These are phyloP conservation scores for Quercus cerris DNA, from an alignment of 306 rosid species.

Conservation along the genomic window DNA sequence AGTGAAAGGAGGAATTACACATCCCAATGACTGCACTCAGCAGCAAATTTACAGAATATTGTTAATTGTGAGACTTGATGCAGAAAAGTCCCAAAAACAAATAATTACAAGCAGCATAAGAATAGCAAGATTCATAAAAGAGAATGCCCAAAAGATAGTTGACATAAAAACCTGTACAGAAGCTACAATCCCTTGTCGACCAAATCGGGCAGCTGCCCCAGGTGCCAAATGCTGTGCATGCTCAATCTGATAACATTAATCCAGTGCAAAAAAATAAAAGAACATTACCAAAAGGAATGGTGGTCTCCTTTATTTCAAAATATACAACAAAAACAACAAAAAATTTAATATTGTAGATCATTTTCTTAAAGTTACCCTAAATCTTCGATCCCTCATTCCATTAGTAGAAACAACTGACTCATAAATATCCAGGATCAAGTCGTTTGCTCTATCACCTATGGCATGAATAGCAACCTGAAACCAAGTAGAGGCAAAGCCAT, in stretches of 20 bases:
- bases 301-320: background rate
- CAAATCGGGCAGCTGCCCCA: slow-evolving; percentile 55
- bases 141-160: slow-evolving; percentile 10
- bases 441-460: slow-evolving; percentile 82
- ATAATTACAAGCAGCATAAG: background rate
- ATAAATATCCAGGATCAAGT: slow-evolving; percentile 65
- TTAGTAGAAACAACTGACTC: slow-evolving; percentile 53
- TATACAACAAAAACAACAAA: background rate
- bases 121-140: slow-evolving; percentile 4
- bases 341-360: background rate
- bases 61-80: background rate
- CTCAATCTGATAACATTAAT: slow-evolving; percentile 65
- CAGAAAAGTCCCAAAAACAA: background rate
- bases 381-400: slow-evolving; percentile 74
- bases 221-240: slow-evolving; percentile 87
- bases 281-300: background rate
- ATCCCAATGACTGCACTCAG: background rate
- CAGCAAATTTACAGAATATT: background rate
- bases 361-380: slow-evolving; percentile 52
- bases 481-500: slow-evolving; percentile 15
- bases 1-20: background rate
- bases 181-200: slow-evolving; percentile 61
- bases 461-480: slow-evolving; percentile 93
- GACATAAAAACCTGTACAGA: slow-evolving; percentile 64
- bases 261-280: slow-evolving; percentile 3